Conservation (phyloP, 768 basidiomycete genomes). For the Suillus subaureus region DNA sequence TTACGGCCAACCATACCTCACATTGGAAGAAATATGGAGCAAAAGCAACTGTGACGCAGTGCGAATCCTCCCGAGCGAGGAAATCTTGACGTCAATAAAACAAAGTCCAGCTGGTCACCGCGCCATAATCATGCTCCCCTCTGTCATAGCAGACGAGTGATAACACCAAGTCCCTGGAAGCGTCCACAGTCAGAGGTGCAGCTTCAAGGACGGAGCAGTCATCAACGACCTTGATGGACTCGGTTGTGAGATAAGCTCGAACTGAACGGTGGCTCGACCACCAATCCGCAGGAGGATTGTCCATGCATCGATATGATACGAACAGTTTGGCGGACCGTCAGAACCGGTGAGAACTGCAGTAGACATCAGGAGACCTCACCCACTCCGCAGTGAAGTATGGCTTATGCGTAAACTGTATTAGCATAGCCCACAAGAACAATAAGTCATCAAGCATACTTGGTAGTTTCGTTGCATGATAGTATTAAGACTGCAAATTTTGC, state of each 20-base stretch:
- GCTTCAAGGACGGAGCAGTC: slow-evolving; percentile 4
- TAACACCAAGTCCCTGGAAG: too few species aligned
- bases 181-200: slow-evolving; percentile 10
- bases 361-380: slow-evolving; percentile 24
- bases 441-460: slow-evolving; percentile 54
- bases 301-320: too few species aligned
- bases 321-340: slow-evolving; percentile 57
- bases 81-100: not conserved
- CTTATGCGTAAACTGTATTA: slow-evolving; percentile 31
- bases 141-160: slow-evolving; percentile 48
- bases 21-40: not conserved
- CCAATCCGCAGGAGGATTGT: slow-evolving; percentile 53
- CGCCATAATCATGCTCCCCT: not conserved
- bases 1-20: not conserved
- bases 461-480: slow-evolving; percentile 92
- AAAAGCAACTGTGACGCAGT: not conserved
- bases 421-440: slow-evolving; percentile 13
- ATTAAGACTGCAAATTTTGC: slow-evolving; percentile 61
- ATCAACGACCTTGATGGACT: slow-evolving; percentile 66
- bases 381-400: slow-evolving; percentile 81
- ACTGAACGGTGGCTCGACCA: slow-evolving; percentile 90
- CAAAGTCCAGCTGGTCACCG: too few species aligned
- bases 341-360: slow-evolving; percentile 10
- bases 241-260: slow-evolving; percentile 90
- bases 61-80: not conserved